These are phyloP conservation scores for Plasmodium fragile DNA, from an alignment of 169 alveolate species.

Conservation along the genomic window DNA sequence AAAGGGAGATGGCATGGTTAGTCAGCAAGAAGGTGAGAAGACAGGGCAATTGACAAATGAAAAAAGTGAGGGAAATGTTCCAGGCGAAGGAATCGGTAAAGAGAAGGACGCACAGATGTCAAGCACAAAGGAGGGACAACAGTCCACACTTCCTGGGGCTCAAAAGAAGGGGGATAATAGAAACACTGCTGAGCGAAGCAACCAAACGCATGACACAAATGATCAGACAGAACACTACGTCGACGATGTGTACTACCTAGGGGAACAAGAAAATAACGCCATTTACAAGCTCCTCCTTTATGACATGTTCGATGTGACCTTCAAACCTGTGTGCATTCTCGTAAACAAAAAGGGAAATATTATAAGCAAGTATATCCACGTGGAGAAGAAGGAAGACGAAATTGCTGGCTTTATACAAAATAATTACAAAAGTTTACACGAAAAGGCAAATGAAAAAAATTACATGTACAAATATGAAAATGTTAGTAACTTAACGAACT, in stretches of 20 bases:
- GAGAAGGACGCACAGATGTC: background rate
- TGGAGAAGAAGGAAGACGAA: constrained; percentile 51
- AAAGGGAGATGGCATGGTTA: background rate
- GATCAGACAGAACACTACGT: constrained; percentile 17
- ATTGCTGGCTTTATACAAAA: constrained; percentile 31
- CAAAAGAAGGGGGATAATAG: background rate
- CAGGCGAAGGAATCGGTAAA: background rate
- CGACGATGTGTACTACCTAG: constrained; percentile 53
- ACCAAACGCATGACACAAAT: background rate
- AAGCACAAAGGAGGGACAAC: background rate
- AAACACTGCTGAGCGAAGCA: background rate
- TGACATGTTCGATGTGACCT: constrained; percentile 59
- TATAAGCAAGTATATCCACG: constrained; percentile 57
- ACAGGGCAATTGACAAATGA: background rate
- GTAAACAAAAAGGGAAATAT: constrained; percentile 62
- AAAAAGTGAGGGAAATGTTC: background rate
- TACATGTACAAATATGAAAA: constrained; percentile 61
- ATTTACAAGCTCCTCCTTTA: constrained; percentile 47
- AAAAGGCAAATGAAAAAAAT: constrained; percentile 52
- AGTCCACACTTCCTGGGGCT: background rate
- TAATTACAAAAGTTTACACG: constrained; percentile 61
- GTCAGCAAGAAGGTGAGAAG: background rate
- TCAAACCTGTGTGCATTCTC: constrained; percentile 52
- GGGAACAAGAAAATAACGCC: constrained; percentile 50
- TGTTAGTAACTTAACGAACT: constrained; percentile 40